A percentile compares a stretch with the other conserved stretches of the same genome.
Conservation (phyloP, 306 rosid genomes). For the Fagus crenata region DNA sequence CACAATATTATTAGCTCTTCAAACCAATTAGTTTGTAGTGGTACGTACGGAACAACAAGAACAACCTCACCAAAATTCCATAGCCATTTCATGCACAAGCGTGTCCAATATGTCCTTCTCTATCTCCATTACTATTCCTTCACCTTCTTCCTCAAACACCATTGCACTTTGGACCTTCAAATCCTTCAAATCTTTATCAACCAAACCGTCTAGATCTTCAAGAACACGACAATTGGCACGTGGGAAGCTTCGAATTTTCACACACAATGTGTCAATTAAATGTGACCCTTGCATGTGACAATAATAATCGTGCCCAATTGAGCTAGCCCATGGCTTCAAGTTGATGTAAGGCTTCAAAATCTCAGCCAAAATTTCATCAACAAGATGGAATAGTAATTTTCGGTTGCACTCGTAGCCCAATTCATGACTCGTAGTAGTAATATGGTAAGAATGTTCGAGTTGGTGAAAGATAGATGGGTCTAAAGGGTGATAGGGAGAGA, state of each 20-base stretch:
- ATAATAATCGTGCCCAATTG: neutral
- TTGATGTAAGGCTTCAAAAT: conserved; percentile 38
- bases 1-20: too few relatives aligned
- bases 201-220: conserved; percentile 71
- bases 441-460: conserved; percentile 36
- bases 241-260: conserved; percentile 51
- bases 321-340: conserved; percentile 35
- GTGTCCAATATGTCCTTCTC: conserved; percentile 65
- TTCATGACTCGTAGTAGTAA: conserved; percentile 14
- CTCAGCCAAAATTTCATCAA: conserved; percentile 55
- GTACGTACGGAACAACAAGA: neutral
- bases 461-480: conserved; percentile 62
- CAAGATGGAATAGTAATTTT: conserved; percentile 54
- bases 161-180: conserved; percentile 25
- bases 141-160: conserved; percentile 57
- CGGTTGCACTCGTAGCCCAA: conserved; percentile 49
- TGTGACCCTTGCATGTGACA: conserved; percentile 28
- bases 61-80: conserved; percentile 11
- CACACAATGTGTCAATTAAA: conserved; percentile 46
- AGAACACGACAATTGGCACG: conserved; percentile 57
- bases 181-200: conserved; percentile 53
- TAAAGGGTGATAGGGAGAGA: conserved; percentile 59
- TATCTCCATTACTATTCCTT: conserved; percentile 53
- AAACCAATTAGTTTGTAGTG: too few relatives aligned
- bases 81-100: conserved; percentile 63